Conservation (phyloP, 768 basidiomycete species). For the Lentinus tigrinus region DNA sequence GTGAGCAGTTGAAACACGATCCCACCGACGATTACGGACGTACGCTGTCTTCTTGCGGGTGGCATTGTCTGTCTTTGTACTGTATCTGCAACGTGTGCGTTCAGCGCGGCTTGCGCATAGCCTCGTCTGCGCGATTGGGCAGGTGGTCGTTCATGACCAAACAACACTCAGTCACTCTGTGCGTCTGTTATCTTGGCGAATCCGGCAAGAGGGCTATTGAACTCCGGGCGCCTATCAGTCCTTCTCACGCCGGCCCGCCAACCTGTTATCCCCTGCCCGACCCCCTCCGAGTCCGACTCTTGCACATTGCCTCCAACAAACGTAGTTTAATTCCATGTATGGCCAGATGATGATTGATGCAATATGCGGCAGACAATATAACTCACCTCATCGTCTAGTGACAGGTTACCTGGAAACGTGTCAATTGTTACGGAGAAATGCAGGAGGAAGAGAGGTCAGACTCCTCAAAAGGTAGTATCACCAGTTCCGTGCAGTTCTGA, state of each 20-base stretch:
- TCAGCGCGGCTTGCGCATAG: background rate
- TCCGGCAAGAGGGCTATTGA: slow-evolving; percentile 9
- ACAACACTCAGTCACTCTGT: background rate
- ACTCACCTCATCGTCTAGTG: no score
- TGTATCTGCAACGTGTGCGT: background rate
- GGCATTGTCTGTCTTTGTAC: slow-evolving; percentile 1
- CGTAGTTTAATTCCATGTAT: no score
- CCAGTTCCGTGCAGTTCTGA: no score
- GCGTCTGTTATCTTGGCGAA: background rate
- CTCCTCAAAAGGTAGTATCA: no score
- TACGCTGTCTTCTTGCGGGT: slow-evolving; percentile 13
- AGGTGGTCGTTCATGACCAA: background rate
- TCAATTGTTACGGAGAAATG: no score
- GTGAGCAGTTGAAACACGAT: slow-evolving; percentile 1
- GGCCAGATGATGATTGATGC: no score
- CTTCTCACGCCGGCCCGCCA: background rate
- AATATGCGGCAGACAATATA: no score
- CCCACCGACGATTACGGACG: background rate
- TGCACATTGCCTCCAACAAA: no score
- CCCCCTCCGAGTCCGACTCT: background rate
- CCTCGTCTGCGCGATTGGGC: background rate
- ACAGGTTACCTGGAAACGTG: no score
- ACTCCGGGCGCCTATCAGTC: background rate
- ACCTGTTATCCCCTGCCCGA: background rate
- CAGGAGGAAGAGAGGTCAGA: no score